These are phyloP conservation scores for Emiliania huxleyi DNA, from an alignment of 78 protist genomes.

Conservation along the genomic window DNA sequence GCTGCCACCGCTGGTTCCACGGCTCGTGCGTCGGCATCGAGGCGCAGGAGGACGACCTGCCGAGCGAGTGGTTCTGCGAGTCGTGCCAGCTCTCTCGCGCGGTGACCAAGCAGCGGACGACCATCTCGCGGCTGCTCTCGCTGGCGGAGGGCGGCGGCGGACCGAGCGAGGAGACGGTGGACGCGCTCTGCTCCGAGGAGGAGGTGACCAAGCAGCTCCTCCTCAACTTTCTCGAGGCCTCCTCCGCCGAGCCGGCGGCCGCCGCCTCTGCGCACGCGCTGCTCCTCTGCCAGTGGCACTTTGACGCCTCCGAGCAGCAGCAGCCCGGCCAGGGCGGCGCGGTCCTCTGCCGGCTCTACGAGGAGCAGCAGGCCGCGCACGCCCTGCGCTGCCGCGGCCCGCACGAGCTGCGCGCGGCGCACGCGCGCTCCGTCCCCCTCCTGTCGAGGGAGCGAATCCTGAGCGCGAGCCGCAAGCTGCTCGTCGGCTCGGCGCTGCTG, in stretches of 20 bases:
- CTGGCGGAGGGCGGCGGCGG: not conserved
- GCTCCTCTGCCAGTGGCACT: not conserved
- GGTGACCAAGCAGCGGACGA: not conserved
- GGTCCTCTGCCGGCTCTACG: not conserved
- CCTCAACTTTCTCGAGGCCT: not conserved
- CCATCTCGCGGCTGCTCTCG: not conserved
- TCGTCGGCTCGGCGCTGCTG: not conserved
- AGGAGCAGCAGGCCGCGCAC: not conserved
- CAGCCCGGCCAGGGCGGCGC: too few relatives aligned
- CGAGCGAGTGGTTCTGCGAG: not conserved
- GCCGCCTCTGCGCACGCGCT: not conserved
- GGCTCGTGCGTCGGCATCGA: not conserved
- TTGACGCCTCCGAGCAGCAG: not conserved
- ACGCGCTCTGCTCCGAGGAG: not conserved
- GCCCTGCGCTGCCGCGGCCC: not conserved
- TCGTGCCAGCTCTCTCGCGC: not conserved
- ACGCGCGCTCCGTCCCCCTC: not conserved
- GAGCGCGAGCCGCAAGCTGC: not conserved
- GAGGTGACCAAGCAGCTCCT: not conserved
- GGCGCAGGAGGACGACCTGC: not conserved
- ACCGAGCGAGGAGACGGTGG: not conserved
- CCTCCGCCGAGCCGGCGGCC: not conserved
- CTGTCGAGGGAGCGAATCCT: not conserved
- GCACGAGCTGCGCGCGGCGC: not conserved
- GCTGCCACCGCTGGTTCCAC: slow-evolving; percentile 11